A percentile compares a stretch with the other conserved stretches of the same genome.
These are phyloP conservation scores for Shiraia bambusicola DNA, from an alignment of 2,329 filamentous ascomycete species.

Conservation along the genomic window DNA sequence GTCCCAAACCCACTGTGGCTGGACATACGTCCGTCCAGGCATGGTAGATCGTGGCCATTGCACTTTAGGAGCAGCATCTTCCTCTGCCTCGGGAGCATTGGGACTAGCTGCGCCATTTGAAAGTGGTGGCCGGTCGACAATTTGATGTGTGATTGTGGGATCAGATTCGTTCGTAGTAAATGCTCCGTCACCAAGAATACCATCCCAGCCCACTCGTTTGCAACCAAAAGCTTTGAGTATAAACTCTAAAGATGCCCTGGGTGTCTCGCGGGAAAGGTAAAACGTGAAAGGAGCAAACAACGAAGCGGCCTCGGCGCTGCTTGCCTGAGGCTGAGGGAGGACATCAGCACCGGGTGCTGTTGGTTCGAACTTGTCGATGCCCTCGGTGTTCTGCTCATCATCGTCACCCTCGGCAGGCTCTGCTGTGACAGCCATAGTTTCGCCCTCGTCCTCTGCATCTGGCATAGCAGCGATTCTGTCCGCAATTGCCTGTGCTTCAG, in stretches of 20 bases:
- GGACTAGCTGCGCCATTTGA: constrained; percentile 45
- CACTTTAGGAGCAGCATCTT: constrained; percentile 46
- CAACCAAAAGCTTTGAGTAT: constrained; percentile 92
- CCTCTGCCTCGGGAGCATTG: constrained; percentile 55
- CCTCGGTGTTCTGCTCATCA: constrained; percentile 40
- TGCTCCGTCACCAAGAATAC: constrained; percentile 83
- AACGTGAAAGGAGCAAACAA: constrained; percentile 88
- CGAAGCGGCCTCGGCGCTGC: constrained; percentile 66
- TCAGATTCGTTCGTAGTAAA: constrained; percentile 90
- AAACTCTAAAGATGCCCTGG: constrained; percentile 87
- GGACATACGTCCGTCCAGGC: constrained; percentile 88
- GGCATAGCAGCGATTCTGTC: constrained; percentile 46
- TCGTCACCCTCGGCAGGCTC: constrained; percentile 24
- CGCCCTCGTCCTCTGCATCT: constrained; percentile 43
- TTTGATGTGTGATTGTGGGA: constrained; percentile 88
- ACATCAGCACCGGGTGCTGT: constrained; percentile 81
- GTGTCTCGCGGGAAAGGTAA: constrained; percentile 91
- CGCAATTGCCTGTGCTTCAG: constrained; percentile 52
- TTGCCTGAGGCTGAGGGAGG: constrained; percentile 73
- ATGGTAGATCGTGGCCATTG: constrained; percentile 68
- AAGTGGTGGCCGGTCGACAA: constrained; percentile 85
- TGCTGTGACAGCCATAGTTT: constrained; percentile 25
- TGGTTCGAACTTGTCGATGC: constrained; percentile 90
- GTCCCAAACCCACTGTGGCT: constrained; percentile 99
- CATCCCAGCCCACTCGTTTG: constrained; percentile 93